These are phyloP conservation scores for Hypoxylon intermedium DNA, from an alignment of 495 filamentous ascomycete genomes.

Conservation along the genomic window DNA sequence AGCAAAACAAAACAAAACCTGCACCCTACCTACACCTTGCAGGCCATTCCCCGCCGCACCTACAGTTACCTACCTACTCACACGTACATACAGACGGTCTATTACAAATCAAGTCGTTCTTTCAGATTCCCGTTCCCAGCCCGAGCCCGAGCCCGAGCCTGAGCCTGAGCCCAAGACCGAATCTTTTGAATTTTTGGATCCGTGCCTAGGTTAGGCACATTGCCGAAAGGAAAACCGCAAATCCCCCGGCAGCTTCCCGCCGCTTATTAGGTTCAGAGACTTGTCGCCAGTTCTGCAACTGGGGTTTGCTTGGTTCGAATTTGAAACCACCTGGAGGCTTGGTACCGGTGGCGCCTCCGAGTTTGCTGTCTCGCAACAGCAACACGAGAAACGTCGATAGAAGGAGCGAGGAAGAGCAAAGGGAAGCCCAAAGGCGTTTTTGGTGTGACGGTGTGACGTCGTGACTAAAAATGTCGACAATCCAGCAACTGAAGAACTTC, in stretches of 20 bases:
- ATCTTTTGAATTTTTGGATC: slow-evolving; percentile 11
- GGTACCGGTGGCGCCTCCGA: slow-evolving; percentile 21
- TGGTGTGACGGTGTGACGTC: slow-evolving; percentile 29
- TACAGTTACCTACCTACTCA: slow-evolving; percentile 4
- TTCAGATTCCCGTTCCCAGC: slow-evolving; percentile 6
- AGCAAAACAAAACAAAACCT: no score
- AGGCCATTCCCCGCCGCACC: slow-evolving; percentile 18
- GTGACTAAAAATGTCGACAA: slow-evolving; percentile 70
- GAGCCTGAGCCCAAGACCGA: background rate
- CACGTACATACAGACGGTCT: slow-evolving; percentile 25
- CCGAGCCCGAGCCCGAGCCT: slow-evolving; percentile 3
- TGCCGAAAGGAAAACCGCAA: slow-evolving; percentile 22
- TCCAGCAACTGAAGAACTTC: slow-evolving; percentile 88
- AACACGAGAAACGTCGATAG: slow-evolving; percentile 8
- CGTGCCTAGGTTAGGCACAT: slow-evolving; percentile 23
- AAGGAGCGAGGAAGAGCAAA: slow-evolving; percentile 5
- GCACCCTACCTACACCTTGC: slow-evolving; percentile 14
- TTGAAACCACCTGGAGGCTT: slow-evolving; percentile 24
- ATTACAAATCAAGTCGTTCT: slow-evolving; percentile 26
- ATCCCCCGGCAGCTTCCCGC: slow-evolving; percentile 27
- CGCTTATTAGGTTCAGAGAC: background rate
- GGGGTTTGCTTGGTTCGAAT: slow-evolving; percentile 18
- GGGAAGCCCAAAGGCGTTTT: slow-evolving; percentile 14
- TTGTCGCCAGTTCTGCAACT: background rate
- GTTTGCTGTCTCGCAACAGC: slow-evolving; percentile 27